phyloP scores from a whole-genome alignment of 352 stramenopile species.

The Phytopythium chamaehyphon region DNA sequence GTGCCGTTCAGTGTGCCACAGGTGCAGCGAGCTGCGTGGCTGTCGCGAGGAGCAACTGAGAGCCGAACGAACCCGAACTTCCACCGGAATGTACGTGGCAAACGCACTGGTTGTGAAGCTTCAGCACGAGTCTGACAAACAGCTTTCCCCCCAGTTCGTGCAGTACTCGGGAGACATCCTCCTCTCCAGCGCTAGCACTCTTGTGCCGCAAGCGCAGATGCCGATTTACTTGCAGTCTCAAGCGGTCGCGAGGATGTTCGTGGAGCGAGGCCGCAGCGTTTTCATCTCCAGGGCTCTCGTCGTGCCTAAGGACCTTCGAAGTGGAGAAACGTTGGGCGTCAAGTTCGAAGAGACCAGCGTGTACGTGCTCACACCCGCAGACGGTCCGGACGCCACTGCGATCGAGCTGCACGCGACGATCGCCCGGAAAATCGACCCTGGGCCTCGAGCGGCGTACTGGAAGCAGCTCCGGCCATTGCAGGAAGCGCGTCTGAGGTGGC shows the following conservation, averaged over 20 bases:
- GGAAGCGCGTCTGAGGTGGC: background rate
- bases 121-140: background rate
- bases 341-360: conserved; percentile 3
- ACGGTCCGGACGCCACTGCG: background rate
- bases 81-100: conserved; percentile 1
- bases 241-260: background rate
- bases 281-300: conserved; percentile 4
- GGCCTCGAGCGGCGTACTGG: conserved; percentile 1
- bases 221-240: conserved; percentile 3
- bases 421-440: background rate
- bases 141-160: background rate
- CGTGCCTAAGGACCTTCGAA: background rate
- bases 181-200: background rate
- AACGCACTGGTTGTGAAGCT: background rate
- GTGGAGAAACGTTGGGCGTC: background rate
- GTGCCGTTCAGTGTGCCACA: conserved; percentile 1
- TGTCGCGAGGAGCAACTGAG: background rate
- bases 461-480: too few relatives aligned
- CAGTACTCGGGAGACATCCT: conserved; percentile 2
- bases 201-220: background rate
- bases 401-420: conserved; percentile 4
- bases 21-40: background rate
- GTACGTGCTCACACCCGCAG: background rate
- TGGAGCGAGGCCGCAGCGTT: background rate
- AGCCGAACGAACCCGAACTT: background rate